Evolutionary conservation across 1,284 basidiomycete genomes (phyloP).

Genomic region (Leucoagaricus sp.): DNA sequence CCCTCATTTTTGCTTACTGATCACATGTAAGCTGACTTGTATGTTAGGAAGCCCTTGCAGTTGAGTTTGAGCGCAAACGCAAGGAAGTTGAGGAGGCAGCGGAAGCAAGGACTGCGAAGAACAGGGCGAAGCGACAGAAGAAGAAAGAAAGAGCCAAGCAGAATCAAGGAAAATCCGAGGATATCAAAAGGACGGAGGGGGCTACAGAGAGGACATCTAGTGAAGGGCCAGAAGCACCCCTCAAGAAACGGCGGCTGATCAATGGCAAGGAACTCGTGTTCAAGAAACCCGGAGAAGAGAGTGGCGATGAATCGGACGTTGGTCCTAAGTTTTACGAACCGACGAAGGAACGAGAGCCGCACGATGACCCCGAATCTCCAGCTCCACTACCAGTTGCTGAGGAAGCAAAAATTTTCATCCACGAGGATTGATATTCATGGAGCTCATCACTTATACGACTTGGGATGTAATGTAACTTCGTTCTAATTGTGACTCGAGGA

Average conservation of each 20-base stretch:
- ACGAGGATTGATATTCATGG: constrained; percentile 15
- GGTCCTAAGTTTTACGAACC: constrained; percentile 7
- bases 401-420: constrained; percentile 18
- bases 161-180: constrained; percentile 55
- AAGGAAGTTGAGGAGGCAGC: constrained; percentile 64
- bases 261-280: constrained; percentile 45
- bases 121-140: constrained; percentile 88
- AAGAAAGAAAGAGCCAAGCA: constrained; percentile 77
- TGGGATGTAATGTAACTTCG: not conserved
- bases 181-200: constrained; percentile 24
- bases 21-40: constrained; percentile 14
- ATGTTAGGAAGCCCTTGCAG: constrained; percentile 57
- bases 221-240: constrained; percentile 31
- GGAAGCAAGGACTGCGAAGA: constrained; percentile 90
- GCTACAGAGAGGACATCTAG: constrained; percentile 16
- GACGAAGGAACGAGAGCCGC: not conserved
- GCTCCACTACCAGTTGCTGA: constrained; percentile 12
- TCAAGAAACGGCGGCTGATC: constrained; percentile 50
- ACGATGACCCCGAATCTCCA: not conserved
- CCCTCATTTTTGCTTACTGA: constrained; percentile 3
- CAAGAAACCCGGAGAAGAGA: constrained; percentile 37
- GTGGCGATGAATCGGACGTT: constrained; percentile 29
- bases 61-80: constrained; percentile 70
- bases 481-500: not conserved
- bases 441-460: not conserved